Base-by-base conservation (phyloP, 805 yeast genomes). In the Starmerella davenportii region DNA sequence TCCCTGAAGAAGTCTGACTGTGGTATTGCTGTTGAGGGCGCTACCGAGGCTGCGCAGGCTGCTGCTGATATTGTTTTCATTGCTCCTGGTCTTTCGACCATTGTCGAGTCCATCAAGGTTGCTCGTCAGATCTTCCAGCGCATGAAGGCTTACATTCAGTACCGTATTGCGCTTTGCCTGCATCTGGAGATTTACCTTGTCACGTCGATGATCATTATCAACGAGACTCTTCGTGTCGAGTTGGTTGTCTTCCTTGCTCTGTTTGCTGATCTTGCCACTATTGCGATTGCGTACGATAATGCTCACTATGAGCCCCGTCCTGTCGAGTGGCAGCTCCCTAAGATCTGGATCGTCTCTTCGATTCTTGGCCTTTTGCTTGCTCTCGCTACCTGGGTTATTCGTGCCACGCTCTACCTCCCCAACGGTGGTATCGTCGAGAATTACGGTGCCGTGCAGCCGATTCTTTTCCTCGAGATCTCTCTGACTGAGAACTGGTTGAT, bases 21-120 rank as follows among this genome's bases (percentile, higher is more conserved):
- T 57, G 95, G 95, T 79, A 82, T 82, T 70, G 94, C 95, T 60
- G 94, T 82, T 64, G 93, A 82, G 70, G 94, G 93, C 76, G 85
- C 93, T 57, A 79, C 93, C 54, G 94, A 81, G 69, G 87, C 93
- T 64, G 94, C 94, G 52, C 76, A 90, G 70, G 80, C 93, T 57
- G 94, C 94, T 66, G 85, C 93, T 57, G 94, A 81, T 69, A 81
- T 81, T 66, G 93, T 81, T 62, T 81, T 81, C 79, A 69, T 80
- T 55, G 93, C 93, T 54, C 93, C 93, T 51, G 93, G 93, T 79
- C 72, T 80, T 60, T 78, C 90, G 66, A 90, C 93, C 56, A 81
- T 81, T 61, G 81, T 81, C 65, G 93, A 81, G 67, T 87, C 93
- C 57, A 68, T 81, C 59, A 82, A 82, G 77, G 82, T 93, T 56